Evolutionary conservation across 352 stramenopile genomes (phyloP).

Genomic region (Phytopythium cucurbitacearum): DNA sequence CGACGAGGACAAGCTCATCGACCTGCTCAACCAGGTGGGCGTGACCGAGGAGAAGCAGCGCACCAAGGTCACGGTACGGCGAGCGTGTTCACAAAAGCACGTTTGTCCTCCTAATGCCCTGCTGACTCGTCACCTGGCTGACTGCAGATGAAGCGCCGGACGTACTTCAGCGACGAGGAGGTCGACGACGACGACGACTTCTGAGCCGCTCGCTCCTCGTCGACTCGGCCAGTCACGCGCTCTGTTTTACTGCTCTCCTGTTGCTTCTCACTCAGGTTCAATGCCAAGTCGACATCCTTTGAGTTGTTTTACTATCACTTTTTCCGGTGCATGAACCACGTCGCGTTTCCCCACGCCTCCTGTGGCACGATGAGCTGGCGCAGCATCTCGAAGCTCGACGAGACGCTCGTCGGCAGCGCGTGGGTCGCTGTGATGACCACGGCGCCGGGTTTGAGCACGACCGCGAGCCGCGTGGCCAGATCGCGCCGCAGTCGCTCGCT

Average conservation of each 20-base stretch:
- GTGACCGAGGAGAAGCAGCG: slow-evolving; percentile 81
- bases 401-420: slow-evolving; percentile 25
- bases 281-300: too few relatives aligned
- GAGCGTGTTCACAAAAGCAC: too few relatives aligned
- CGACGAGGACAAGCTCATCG: slow-evolving; percentile 82
- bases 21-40: slow-evolving; percentile 73
- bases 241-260: too few relatives aligned
- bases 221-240: too few relatives aligned
- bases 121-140: neutral
- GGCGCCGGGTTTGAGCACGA: slow-evolving; percentile 45
- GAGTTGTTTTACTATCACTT: too few relatives aligned
- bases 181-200: slow-evolving; percentile 78
- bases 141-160: slow-evolving; percentile 81
- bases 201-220: slow-evolving; percentile 1
- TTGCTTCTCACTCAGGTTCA: too few relatives aligned
- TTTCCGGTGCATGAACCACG: slow-evolving; percentile 19
- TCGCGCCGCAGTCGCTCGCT: slow-evolving; percentile 53
- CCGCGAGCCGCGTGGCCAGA: slow-evolving; percentile 36
- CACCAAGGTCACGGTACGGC: slow-evolving; percentile 82
- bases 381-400: slow-evolving; percentile 28
- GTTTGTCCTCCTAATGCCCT: neutral
- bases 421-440: slow-evolving; percentile 64
- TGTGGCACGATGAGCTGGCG: slow-evolving; percentile 42
- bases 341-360: slow-evolving; percentile 53
- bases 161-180: slow-evolving; percentile 88